Conservation (phyloP, 1,139 yeast genomes). For the Nadsonia starkeyi-henricii region DNA sequence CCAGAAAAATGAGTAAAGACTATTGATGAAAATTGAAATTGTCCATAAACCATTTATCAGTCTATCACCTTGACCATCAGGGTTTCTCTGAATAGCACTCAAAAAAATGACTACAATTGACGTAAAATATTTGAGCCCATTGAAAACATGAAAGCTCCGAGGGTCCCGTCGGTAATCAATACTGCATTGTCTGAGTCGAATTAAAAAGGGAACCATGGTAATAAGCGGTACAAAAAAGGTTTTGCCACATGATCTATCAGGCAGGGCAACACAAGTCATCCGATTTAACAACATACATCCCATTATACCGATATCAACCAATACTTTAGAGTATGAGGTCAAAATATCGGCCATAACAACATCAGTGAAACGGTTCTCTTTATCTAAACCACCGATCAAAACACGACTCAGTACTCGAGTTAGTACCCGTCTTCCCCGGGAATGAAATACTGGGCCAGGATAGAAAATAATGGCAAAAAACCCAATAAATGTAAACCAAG, state of each 20-base stretch:
- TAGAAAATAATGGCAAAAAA: conserved; percentile 18
- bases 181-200: conserved; percentile 72
- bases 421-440: conserved; percentile 20
- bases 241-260: conserved; percentile 26
- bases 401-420: conserved; percentile 36
- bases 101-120: conserved; percentile 48
- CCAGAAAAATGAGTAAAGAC: conserved; percentile 75
- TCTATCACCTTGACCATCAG: conserved; percentile 10
- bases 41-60: conserved; percentile 34
- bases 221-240: conserved; percentile 34
- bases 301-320: conserved; percentile 51
- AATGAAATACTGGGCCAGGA: conserved; percentile 16
- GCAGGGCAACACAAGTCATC: conserved; percentile 18
- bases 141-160: conserved; percentile 43
- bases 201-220: conserved; percentile 48
- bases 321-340: conserved; percentile 62
- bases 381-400: conserved; percentile 40
- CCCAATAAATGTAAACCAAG: conserved; percentile 23
- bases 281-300: conserved; percentile 26
- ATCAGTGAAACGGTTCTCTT: conserved; percentile 51
- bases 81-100: conserved; percentile 13
- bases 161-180: conserved; percentile 44
- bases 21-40: conserved; percentile 41
- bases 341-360: conserved; percentile 68
- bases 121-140: conserved; percentile 60